A percentile compares a stretch with the other conserved stretches of the same genome.
These are phyloP conservation scores for Micromonas commoda DNA, from an alignment of 139 green algal genomes.

Conservation along the genomic window DNA sequence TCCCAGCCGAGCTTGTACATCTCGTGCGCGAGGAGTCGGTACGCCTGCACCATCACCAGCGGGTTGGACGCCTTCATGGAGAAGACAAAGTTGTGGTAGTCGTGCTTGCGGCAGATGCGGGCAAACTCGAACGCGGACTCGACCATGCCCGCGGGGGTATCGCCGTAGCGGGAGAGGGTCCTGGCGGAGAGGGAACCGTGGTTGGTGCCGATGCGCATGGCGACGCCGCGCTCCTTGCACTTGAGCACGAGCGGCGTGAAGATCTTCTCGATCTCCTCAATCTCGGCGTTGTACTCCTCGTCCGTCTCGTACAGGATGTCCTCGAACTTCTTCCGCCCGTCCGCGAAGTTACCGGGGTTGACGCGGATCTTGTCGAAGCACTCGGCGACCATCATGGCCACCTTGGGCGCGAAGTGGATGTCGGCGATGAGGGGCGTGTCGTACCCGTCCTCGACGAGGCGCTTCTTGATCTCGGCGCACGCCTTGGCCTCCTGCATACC, in stretches of 20 bases:
- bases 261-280: slow-evolving; percentile 76
- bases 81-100: slow-evolving; percentile 99
- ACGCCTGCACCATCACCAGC: slow-evolving; percentile 92
- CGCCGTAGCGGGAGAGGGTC: slow-evolving; percentile 93
- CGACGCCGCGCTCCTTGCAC: slow-evolving; percentile 87
- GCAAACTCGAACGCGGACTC: slow-evolving; percentile 94
- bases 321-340: slow-evolving; percentile 88
- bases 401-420: slow-evolving; percentile 96
- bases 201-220: slow-evolving; percentile 98
- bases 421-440: slow-evolving; percentile 92
- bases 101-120: slow-evolving; percentile 87
- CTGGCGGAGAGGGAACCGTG: slow-evolving; percentile 91
- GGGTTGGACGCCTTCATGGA: slow-evolving; percentile 98
- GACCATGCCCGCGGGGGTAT: slow-evolving; percentile 72
- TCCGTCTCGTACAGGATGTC: slow-evolving; percentile 39
- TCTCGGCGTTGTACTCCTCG: slow-evolving; percentile 57
- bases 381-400: slow-evolving; percentile 95
- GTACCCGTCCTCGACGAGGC: slow-evolving; percentile 68
- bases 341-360: slow-evolving; percentile 96
- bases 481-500: slow-evolving; percentile 81
- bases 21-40: slow-evolving; percentile 89
- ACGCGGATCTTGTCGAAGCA: slow-evolving; percentile 97
- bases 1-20: slow-evolving; percentile 89
- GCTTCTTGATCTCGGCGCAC: slow-evolving; percentile 86
- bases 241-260: slow-evolving; percentile 96